Evolutionary conservation across 2,329 filamentous ascomycete genomes (phyloP), one percentile per base, ranked within the genome.

Genomic region (Aspergillus quadrilineatus): DNA sequence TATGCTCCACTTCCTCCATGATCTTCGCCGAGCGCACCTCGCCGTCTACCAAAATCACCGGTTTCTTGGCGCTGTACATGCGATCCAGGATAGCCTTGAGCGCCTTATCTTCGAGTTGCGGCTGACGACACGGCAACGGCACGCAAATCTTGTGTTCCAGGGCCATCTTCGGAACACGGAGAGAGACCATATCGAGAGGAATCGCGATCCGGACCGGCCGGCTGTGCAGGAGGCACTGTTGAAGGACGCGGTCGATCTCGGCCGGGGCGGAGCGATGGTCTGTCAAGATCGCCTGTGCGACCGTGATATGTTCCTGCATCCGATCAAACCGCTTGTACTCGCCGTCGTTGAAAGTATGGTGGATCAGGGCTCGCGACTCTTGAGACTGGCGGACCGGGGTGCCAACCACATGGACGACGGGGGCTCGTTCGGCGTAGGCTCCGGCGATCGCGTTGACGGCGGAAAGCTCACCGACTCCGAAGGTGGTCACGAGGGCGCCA

Each of bases 381-480:
- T 84, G 81, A 1, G 75, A 69, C 4, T 64, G 57, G 0, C 77
- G 73, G 2, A 70, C 65, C 2, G 83, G 81, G 0, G 79, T 79
- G 0, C 84, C 83, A 17, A 85, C 82, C 50, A 86, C 78, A 62
- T 86, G 83, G 4, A 85, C 79, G 4, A 92, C 79, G 1, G 88
- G 87, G 2, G 89, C 86, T 63, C 84, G 82, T 72, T 92, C 89
- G 0, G 88, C 86, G 73, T 83, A 91, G 37, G 88, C 83, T 12
- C 89, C 89, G 1, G 88, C 89, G 51, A 90, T 74, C 29, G 85
- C 89, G 66, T 90, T 90, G 67, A 91, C 78, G 52, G 88, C 87
- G 2, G 88, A 90, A 4, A 82, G 69, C 62, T 82, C 80, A 5
- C 80, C 89, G 4, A 91, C 88, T 49, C 89, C 89, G 60, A 65